These are phyloP conservation scores for Claviceps maximensis DNA, from an alignment of 2,329 filamentous ascomycete species.

Conservation along the genomic window DNA sequence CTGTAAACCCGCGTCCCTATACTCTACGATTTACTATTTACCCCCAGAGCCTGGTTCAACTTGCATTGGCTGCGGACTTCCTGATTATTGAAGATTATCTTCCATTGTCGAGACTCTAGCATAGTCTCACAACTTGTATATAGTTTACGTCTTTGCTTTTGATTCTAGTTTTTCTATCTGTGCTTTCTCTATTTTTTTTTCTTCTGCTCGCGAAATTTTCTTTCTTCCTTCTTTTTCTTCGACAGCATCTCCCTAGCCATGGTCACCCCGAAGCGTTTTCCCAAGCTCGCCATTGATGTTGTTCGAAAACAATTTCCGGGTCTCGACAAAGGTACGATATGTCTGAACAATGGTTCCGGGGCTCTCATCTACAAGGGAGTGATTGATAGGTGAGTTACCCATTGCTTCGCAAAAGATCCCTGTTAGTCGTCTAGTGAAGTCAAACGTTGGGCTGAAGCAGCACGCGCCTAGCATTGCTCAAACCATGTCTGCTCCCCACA, in stretches of 20 bases:
- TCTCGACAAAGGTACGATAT: neutral
- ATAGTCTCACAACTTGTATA: too few relatives aligned
- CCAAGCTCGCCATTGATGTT: neutral
- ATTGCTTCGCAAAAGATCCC: neutral
- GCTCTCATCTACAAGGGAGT: conserved; percentile 1
- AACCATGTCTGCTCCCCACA: conserved; percentile 6
- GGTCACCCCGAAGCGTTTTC: neutral
- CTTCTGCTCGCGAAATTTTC: neutral
- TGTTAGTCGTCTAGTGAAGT: too few relatives aligned
- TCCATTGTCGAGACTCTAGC: too few relatives aligned
- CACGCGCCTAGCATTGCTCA: conserved; percentile 1
- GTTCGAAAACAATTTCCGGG: conserved; percentile 1
- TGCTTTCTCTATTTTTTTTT: neutral
- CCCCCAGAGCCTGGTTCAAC: too few relatives aligned
- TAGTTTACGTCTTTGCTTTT: too few relatives aligned
- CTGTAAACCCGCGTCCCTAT: too few relatives aligned
- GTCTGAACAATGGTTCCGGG: conserved; percentile 5
- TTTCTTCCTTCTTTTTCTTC: neutral
- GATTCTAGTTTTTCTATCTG: too few relatives aligned
- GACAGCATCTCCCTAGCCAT: neutral
- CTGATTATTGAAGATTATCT: too few relatives aligned
- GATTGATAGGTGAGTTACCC: neutral
- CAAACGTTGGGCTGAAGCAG: neutral
- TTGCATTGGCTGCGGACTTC: too few relatives aligned
- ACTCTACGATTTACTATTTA: too few relatives aligned